A percentile compares a stretch with the other conserved stretches of the same genome.
Evolutionary conservation across 2,329 filamentous ascomycete genomes (phyloP).

Genomic region (Cladosporium austrohemisphaericum): DNA sequence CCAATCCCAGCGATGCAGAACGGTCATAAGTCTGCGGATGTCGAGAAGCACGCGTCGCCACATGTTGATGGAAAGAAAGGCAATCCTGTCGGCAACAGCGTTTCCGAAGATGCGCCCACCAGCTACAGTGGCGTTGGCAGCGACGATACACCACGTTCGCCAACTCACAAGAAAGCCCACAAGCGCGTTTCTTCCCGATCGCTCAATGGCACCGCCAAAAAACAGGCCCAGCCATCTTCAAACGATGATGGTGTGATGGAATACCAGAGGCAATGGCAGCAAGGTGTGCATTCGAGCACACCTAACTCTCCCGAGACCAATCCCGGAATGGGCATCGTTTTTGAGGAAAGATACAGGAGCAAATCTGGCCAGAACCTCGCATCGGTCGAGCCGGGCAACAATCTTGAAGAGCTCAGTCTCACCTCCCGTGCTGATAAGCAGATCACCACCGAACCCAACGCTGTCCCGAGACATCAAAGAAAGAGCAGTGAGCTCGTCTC

Average conservation of each 20-base stretch:
- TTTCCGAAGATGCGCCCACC: conserved; percentile 12
- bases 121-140: conserved; percentile 28
- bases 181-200: conserved; percentile 26
- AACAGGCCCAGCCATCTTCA: conserved; percentile 14
- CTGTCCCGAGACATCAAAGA: conserved; percentile 20
- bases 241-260: conserved; percentile 1
- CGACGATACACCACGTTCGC: conserved; percentile 29
- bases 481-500: conserved; percentile 44
- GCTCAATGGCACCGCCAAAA: conserved; percentile 21
- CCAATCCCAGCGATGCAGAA: conserved; percentile 19
- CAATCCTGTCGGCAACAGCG: conserved; percentile 21
- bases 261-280: conserved; percentile 5
- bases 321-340: conserved; percentile 3
- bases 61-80: not conserved
- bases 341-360: conserved; percentile 26
- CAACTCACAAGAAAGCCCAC: conserved; percentile 24
- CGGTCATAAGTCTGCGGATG: conserved; percentile 2
- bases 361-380: conserved; percentile 45
- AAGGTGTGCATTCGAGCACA: not conserved
- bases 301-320: not conserved
- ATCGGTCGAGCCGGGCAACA: conserved; percentile 39
- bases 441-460: conserved; percentile 21
- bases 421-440: conserved; percentile 35
- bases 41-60: not conserved
- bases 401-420: conserved; percentile 2